Conservation (phyloP, 345 rosid species). For the Dimocarpus longan region DNA sequence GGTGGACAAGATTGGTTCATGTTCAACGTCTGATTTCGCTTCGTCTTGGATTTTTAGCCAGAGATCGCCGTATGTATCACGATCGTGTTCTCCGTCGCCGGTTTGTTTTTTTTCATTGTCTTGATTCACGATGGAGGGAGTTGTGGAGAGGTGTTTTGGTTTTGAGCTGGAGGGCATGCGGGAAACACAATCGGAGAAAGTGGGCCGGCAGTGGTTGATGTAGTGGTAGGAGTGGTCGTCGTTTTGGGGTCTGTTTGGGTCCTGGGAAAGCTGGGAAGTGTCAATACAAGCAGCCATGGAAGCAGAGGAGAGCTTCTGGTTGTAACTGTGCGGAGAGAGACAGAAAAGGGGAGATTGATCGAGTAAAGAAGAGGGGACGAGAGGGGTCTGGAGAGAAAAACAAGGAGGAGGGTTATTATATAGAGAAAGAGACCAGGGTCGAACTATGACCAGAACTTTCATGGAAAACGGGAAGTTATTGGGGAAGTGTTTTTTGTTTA, state of each 20-base stretch:
- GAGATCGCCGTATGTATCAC: constrained; percentile 28
- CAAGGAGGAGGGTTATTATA: constrained; percentile 26
- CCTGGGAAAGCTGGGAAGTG: constrained; percentile 53
- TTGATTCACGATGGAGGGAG: not conserved
- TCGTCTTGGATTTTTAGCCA: constrained; percentile 72
- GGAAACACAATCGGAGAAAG: constrained; percentile 33
- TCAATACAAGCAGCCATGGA: constrained; percentile 82
- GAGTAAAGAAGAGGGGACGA: constrained; percentile 14
- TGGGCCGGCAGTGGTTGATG: constrained; percentile 44
- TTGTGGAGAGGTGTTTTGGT: not conserved
- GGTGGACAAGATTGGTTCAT: constrained; percentile 69
- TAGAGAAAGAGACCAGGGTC: constrained; percentile 38
- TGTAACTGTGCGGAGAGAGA: not conserved
- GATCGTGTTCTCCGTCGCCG: constrained; percentile 17
- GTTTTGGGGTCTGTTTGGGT: constrained; percentile 40
- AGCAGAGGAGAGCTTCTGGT: not conserved
- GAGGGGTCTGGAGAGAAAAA: constrained; percentile 9
- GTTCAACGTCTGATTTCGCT: constrained; percentile 59
- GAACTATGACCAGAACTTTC: constrained; percentile 41
- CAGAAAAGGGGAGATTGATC: constrained; percentile 7
- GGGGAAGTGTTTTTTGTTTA: constrained; percentile 14
- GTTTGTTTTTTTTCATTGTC: constrained; percentile 18
- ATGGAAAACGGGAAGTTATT: constrained; percentile 41
- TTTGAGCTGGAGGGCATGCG: constrained; percentile 32
- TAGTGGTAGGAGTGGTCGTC: constrained; percentile 45